Base-by-base conservation (phyloP, 139 green algal species). In the Pleodorina starrii region DNA sequence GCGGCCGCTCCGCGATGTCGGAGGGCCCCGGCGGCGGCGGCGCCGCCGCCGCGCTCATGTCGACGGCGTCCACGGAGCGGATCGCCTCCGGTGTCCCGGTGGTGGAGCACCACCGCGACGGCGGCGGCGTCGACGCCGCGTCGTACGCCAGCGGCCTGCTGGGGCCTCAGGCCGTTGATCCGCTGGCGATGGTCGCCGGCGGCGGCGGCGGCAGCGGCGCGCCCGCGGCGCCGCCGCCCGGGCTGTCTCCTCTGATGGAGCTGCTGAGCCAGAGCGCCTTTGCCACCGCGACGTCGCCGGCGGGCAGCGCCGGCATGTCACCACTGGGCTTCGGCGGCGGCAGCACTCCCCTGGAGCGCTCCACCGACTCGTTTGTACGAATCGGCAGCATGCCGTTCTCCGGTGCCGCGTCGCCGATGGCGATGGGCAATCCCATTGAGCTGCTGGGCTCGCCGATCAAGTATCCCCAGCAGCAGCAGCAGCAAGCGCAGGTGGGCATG, bases 321-420 rank as follows among this genome's bases (percentile, higher is more conserved):
- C 72, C 72, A 10, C 40, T 80, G 40, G 40, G 72, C 40, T 54
- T 51, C 72, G 72, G 72, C 6, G 72, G 72, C 40, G 40, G 74
- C 25, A 63, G 74, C 44, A 82, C 74, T 44, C 36, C 74, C 42
- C 29, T 82, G 25, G 74, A 82, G 44, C 74, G 74, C 74, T 82
- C 74, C 32, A 9, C 43, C 14, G 74, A 84, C 77, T 84, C 77
- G 0, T 84, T 84, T 71, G 77, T 84, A 48, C 77, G 77, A 16
- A 72, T 84, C 36, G 77, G 77, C 35, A 84, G 77, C 77, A 84
- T 84, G 77, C 77, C 36, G 35, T 76, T 48, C 68, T 76, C 68
- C 1, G 68, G 68, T 25, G 68, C 68, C 35, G 35, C 68, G 14
- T 76, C 68, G 38, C 68, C 68, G 35, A 76, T 76, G 68, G 35